Percentiles rank a stretch among this genome's conserved stretches.
Conservation (phyloP, 768 basidiomycete species). For the Leucocoprinus birnbaumii region DNA sequence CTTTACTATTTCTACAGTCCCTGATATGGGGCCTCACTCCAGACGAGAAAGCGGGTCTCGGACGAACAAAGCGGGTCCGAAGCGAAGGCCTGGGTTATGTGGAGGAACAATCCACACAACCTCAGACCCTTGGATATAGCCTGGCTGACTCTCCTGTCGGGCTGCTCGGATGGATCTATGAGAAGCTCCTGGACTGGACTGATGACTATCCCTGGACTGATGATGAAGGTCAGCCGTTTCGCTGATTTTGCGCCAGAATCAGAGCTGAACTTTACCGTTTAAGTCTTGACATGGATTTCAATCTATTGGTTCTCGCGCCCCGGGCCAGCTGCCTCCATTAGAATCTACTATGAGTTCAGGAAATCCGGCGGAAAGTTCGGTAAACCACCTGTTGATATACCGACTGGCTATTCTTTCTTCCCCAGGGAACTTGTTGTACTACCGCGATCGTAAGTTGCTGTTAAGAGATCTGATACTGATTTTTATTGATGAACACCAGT, state of each 20-base stretch:
- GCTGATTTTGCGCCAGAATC: neutral
- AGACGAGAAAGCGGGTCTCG: constrained; percentile 31
- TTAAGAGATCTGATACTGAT: neutral
- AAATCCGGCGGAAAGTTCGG: constrained; percentile 14
- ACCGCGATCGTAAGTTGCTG: constrained; percentile 27
- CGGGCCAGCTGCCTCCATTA: constrained; percentile 54
- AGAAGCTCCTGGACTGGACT: constrained; percentile 43
- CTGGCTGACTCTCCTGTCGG: constrained; percentile 58
- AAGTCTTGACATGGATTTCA: constrained; percentile 61
- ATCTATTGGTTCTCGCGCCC: constrained; percentile 56
- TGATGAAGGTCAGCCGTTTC: constrained; percentile 38
- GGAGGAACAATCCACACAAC: constrained; percentile 39
- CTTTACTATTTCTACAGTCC: constrained; percentile 22
- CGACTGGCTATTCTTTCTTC: constrained; percentile 49
- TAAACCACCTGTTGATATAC: constrained; percentile 25
- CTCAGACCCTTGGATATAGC: constrained; percentile 52
- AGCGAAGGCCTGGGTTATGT: constrained; percentile 34
- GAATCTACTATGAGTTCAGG: constrained; percentile 55
- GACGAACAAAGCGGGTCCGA: constrained; percentile 25
- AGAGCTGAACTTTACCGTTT: neutral
- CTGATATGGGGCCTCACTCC: constrained; percentile 25
- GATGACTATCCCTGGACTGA: constrained; percentile 54
- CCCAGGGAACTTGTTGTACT: constrained; percentile 39
- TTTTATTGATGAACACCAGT: constrained; percentile 22
- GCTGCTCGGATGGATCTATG: constrained; percentile 50